Evolutionary conservation across 768 basidiomycete genomes (phyloP), one percentile per base, ranked within the genome.

Genomic region (Mycena leptocephala): DNA sequence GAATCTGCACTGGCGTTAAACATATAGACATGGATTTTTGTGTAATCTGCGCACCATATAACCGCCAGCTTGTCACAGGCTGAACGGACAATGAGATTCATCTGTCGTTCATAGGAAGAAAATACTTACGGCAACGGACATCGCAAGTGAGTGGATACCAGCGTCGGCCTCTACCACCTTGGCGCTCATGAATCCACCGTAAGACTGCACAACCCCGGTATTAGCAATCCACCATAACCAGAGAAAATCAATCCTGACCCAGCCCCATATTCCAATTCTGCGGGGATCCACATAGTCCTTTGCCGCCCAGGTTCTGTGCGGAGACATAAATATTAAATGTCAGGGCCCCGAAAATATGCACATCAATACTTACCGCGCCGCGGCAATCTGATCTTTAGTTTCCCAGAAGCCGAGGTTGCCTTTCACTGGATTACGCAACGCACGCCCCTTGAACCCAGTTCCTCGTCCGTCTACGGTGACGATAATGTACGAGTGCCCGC

Each of bases 191-290:
- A 96, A 99, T 0, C 98, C 98, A 13, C 98, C 98, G 80, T 97
- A 99, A 11, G 95, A 97, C 97, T 97, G 79, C 18, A 79, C 5
- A 59, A 16, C 20, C 20, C 18, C 28, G 14, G 10, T 33, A 37
- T 37, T 53, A 53, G 72, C 37, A 74, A 64, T 66, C 55, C 78
- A 53, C 74, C 35, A 55, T 22, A 61, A 22, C 4, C 33, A 74
- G 43, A 41, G 32, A 67, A 75, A 61, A 46, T 69, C 11, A 62
- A 7, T 16, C 86, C 95, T 82, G 76, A 97, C 96, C 98, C 98
- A 99, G 53, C 98, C 98, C 97, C 97, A 99, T 64, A 99, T 94
- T 0, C 98, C 98, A 59, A 99, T 95, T 56, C 97, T 89, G 82
- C 91, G 92, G 46, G 92, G 88, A 83, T 99, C 98, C 2, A 99